These are phyloP conservation scores for Colletotrichum filicis DNA, from an alignment of 2,329 filamentous ascomycete genomes.

Conservation along the genomic window DNA sequence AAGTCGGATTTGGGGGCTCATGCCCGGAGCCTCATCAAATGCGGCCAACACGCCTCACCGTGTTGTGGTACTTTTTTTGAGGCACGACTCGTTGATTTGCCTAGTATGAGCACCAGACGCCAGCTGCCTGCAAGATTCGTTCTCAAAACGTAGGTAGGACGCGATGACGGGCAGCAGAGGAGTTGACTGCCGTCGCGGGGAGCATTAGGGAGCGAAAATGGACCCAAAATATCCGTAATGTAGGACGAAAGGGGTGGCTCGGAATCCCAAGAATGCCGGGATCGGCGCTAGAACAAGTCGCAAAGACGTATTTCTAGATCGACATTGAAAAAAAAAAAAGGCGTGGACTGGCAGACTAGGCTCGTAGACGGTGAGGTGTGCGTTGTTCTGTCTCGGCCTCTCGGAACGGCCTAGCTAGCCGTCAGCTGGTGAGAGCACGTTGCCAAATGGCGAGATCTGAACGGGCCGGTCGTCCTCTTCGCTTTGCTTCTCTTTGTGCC, in stretches of 20 bases:
- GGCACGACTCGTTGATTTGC: neutral
- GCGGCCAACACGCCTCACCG: neutral
- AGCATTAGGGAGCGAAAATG: neutral
- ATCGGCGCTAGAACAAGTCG: constrained; percentile 10
- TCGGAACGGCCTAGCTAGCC: neutral
- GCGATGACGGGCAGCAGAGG: neutral
- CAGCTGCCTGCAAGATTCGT: neutral
- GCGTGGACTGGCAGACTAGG: neutral
- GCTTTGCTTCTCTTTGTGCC: neutral
- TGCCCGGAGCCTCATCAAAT: constrained; percentile 13
- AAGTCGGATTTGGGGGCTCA: constrained; percentile 1
- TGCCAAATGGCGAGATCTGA: constrained; percentile 27
- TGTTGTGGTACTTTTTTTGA: neutral
- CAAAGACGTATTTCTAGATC: neutral
- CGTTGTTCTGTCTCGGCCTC: constrained; percentile 4
- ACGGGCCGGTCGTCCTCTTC: neutral
- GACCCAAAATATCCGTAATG: neutral
- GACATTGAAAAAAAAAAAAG: neutral
- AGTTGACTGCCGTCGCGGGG: neutral
- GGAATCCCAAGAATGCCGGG: neutral
- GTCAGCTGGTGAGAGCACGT: constrained; percentile 29
- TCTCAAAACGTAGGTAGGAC: neutral
- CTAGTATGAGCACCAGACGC: neutral
- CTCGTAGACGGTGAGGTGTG: constrained; percentile 1
- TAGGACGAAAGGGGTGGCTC: neutral